Percentiles rank a stretch among this genome's conserved stretches.
Conservation (phyloP, 2,329 filamentous ascomycete species). For the Colletotrichum ledebouriae region DNA sequence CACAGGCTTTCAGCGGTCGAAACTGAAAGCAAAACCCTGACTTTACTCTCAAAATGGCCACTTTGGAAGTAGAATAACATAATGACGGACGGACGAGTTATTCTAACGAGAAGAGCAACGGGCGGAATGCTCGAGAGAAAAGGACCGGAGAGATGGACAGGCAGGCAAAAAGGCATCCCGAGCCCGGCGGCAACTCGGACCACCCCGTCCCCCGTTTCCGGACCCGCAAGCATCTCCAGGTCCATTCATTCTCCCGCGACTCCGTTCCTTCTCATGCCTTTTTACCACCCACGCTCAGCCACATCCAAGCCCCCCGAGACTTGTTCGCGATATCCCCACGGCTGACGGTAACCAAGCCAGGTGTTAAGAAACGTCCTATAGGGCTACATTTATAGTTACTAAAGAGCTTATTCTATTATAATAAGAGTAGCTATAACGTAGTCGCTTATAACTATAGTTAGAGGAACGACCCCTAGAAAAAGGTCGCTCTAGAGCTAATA, state of each 20-base stretch:
- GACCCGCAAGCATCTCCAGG: constrained; percentile 46
- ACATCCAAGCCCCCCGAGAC: constrained; percentile 52
- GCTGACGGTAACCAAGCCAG: too few relatives aligned
- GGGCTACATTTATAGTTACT: too few relatives aligned
- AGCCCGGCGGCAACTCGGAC: constrained; percentile 43
- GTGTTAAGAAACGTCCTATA: too few relatives aligned
- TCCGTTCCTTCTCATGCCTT: constrained; percentile 48
- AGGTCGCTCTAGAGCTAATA: too few relatives aligned
- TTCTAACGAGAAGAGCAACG: constrained; percentile 51
- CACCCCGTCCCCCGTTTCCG: constrained; percentile 42
- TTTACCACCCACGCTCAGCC: constrained; percentile 40
- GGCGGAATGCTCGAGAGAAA: constrained; percentile 49
- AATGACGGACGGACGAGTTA: too few relatives aligned
- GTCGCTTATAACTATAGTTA: too few relatives aligned
- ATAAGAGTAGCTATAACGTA: too few relatives aligned
- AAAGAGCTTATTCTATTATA: too few relatives aligned
- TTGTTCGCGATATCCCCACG: constrained; percentile 45
- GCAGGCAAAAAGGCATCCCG: constrained; percentile 7
- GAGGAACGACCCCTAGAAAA: too few relatives aligned
- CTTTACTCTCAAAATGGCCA: constrained; percentile 42
- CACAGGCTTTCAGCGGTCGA: constrained; percentile 47
- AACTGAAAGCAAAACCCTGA: constrained; percentile 49
- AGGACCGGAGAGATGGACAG: constrained; percentile 45
- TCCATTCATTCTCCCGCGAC: constrained; percentile 50
- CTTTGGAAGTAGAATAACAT: constrained; percentile 50